A percentile compares a stretch with the other conserved stretches of the same genome.
Conservation (phyloP, 2,329 filamentous ascomycete species). For the Helicocarpus griseus region DNA sequence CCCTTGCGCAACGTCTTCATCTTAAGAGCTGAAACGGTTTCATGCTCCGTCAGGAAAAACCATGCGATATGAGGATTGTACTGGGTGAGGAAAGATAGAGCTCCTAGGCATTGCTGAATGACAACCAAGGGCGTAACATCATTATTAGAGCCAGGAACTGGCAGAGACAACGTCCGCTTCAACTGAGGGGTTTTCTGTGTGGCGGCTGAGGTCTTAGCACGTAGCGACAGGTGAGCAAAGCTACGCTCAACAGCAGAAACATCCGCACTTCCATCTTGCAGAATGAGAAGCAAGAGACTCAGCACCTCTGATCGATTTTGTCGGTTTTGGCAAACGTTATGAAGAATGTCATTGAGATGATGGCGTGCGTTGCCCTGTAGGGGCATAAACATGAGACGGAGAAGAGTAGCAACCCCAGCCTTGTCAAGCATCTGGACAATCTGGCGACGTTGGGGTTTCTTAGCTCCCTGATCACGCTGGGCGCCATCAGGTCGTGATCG, state of each 20-base stretch:
- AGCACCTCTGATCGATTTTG: slow-evolving; percentile 91
- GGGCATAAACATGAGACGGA: slow-evolving; percentile 97
- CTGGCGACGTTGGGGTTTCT: slow-evolving; percentile 64
- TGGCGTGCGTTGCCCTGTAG: slow-evolving; percentile 78
- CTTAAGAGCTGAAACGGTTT: slow-evolving; percentile 68
- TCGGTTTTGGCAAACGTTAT: slow-evolving; percentile 91
- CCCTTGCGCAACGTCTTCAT: slow-evolving; percentile 69
- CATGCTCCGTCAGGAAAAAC: slow-evolving; percentile 91
- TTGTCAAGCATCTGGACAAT: slow-evolving; percentile 97
- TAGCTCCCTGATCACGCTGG: slow-evolving; percentile 38
- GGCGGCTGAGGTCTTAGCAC: slow-evolving; percentile 68
- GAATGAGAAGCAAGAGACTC: slow-evolving; percentile 80
- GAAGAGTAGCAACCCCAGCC: slow-evolving; percentile 83
- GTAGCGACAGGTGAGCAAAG: slow-evolving; percentile 84
- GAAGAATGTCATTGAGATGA: slow-evolving; percentile 76
- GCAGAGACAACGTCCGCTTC: slow-evolving; percentile 64
- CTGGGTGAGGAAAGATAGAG: slow-evolving; percentile 72
- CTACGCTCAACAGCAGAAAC: slow-evolving; percentile 89
- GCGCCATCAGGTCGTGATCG: slow-evolving; percentile 12
- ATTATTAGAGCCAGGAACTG: slow-evolving; percentile 52
- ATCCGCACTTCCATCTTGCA: slow-evolving; percentile 91
- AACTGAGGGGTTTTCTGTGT: slow-evolving; percentile 74
- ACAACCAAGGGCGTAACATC: slow-evolving; percentile 92
- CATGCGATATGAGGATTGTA: slow-evolving; percentile 80
- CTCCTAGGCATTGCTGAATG: slow-evolving; percentile 85